Evolutionary conservation across 495 filamentous ascomycete genomes (phyloP).

Genomic region (Friedmanniomyces simplex): DNA sequence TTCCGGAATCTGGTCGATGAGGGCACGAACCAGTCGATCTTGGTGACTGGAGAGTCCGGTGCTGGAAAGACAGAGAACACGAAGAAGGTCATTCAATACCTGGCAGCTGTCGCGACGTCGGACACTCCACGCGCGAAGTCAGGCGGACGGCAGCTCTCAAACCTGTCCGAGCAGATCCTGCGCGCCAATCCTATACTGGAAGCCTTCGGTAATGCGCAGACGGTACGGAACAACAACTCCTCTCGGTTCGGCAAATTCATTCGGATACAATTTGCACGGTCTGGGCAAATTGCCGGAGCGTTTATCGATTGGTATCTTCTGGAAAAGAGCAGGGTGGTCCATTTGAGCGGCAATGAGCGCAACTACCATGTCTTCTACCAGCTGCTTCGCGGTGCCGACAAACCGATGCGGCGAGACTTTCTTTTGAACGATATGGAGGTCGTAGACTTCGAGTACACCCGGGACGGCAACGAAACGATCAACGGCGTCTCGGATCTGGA

Average conservation of each 20-base stretch:
- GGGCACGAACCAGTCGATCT: conserved; percentile 91
- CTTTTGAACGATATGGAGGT: conserved; percentile 61
- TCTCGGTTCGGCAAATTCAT: conserved; percentile 99
- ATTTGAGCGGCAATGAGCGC: conserved; percentile 71
- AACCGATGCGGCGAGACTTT: conserved; percentile 60
- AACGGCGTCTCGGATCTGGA: conserved; percentile 80
- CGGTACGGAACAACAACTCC: conserved; percentile 95
- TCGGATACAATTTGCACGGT: conserved; percentile 84
- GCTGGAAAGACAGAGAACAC: conserved; percentile 99
- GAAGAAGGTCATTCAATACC: conserved; percentile 98
- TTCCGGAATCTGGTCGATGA: conserved; percentile 94
- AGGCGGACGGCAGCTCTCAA: conserved; percentile 57
- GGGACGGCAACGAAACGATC: conserved; percentile 81
- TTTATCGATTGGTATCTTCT: conserved; percentile 98
- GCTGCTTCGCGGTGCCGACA: conserved; percentile 72
- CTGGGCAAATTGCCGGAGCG: conserved; percentile 87
- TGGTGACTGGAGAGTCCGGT: conserved; percentile 97
- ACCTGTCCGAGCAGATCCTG: conserved; percentile 93
- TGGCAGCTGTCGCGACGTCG: conserved; percentile 84
- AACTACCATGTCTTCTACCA: conserved; percentile 99
- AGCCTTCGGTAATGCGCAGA: conserved; percentile 97
- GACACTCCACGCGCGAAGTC: conserved; percentile 57
- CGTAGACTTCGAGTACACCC: conserved; percentile 84
- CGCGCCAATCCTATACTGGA: conserved; percentile 96
- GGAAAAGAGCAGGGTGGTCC: conserved; percentile 92